A percentile compares a stretch with the other conserved stretches of the same genome.
Conservation (phyloP, 352 stramenopile genomes). For the Globisporangium solare region DNA sequence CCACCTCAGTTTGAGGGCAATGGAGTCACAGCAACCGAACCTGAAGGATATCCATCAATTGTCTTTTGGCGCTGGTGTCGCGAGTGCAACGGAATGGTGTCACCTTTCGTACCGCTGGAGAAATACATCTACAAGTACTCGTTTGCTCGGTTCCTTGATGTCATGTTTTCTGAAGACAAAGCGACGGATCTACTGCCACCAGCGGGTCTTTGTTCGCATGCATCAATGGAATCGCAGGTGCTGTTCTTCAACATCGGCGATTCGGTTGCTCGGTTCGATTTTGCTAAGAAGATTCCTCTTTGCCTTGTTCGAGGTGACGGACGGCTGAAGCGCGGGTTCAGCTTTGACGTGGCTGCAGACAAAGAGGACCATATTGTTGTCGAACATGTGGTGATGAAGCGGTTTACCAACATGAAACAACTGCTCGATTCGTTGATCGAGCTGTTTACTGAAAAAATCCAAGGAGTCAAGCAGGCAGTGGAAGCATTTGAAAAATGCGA, state of each 20-base stretch:
- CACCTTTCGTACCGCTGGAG: conserved; percentile 83
- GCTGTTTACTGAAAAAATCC: conserved; percentile 60
- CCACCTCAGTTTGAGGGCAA: conserved; percentile 17
- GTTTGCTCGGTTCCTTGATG: conserved; percentile 97
- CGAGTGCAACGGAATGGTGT: conserved; percentile 92
- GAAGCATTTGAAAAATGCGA: conserved; percentile 57
- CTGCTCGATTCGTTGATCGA: conserved; percentile 41
- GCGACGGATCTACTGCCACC: conserved; percentile 23
- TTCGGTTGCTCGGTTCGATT: conserved; percentile 72
- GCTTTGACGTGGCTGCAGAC: not conserved
- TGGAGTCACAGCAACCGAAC: conserved; percentile 17
- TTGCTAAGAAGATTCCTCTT: conserved; percentile 37
- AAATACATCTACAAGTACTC: conserved; percentile 96
- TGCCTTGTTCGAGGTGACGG: conserved; percentile 16
- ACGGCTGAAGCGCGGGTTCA: conserved; percentile 1
- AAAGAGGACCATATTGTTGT: conserved; percentile 20
- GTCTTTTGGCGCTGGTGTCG: conserved; percentile 97
- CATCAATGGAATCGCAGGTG: conserved; percentile 56
- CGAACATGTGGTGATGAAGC: conserved; percentile 25
- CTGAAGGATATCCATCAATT: conserved; percentile 61
- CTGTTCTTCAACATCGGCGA: conserved; percentile 79
- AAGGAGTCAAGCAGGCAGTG: conserved; percentile 50
- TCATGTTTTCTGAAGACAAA: conserved; percentile 90
- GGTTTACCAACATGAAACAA: conserved; percentile 23
- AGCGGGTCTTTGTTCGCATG: conserved; percentile 31